phyloP scores from a whole-genome alignment of 441 rosid genomes.

The Raphanus hybrid region DNA sequence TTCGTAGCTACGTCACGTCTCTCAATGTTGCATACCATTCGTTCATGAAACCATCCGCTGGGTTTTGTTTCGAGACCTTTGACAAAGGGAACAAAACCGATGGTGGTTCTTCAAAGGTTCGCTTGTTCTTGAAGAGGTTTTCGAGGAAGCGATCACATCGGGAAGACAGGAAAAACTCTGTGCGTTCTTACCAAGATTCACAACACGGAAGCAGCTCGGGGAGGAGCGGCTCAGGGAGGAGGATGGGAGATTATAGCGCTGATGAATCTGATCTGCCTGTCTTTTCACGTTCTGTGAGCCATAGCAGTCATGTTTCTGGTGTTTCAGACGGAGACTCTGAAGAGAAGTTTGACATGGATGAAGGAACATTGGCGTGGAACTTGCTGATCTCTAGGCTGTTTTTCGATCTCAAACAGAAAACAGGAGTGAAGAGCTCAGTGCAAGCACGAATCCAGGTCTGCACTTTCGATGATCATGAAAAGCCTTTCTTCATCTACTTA shows the following conservation, averaged over 20 bases:
- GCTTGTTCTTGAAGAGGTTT: slow-evolving; percentile 65
- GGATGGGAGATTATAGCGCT: slow-evolving; percentile 38
- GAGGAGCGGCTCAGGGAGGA: slow-evolving; percentile 48
- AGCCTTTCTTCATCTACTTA: not conserved
- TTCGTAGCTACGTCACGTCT: slow-evolving; percentile 65
- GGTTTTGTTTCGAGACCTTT: slow-evolving; percentile 53
- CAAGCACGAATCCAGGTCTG: slow-evolving; percentile 81
- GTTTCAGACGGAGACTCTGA: slow-evolving; percentile 69
- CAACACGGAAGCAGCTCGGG: slow-evolving; percentile 41
- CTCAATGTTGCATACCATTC: slow-evolving; percentile 71
- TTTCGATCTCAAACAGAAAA: slow-evolving; percentile 73
- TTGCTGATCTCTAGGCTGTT: slow-evolving; percentile 87
- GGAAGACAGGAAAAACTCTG: slow-evolving; percentile 58
- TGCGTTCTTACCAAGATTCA: slow-evolving; percentile 52
- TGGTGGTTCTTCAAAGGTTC: slow-evolving; percentile 63
- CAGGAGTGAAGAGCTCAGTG: slow-evolving; percentile 52
- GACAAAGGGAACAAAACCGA: slow-evolving; percentile 62
- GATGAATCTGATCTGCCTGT: slow-evolving; percentile 49
- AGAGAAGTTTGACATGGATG: slow-evolving; percentile 70
- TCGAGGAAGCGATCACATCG: slow-evolving; percentile 65
- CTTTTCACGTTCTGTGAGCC: slow-evolving; percentile 51
- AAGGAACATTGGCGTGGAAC: slow-evolving; percentile 91
- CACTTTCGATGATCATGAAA: slow-evolving; percentile 33
- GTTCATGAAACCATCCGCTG: slow-evolving; percentile 67
- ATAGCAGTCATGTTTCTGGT: slow-evolving; percentile 49